These are phyloP conservation scores for Candida smagusa DNA, from an alignment of 1,139 yeast species.

Conservation along the genomic window DNA sequence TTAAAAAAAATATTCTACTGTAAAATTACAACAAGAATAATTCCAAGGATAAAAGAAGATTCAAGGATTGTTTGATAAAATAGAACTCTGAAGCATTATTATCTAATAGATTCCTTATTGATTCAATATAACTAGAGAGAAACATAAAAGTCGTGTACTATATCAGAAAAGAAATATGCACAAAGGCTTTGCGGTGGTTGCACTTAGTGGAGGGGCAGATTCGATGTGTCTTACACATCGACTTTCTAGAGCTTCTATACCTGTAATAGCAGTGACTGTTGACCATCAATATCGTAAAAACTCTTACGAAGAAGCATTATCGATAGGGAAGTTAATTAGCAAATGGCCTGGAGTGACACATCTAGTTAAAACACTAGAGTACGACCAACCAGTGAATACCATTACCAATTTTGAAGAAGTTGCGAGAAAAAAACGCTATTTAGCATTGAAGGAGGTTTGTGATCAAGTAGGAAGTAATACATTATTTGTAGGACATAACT, in stretches of 20 bases:
- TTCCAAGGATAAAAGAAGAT: too few relatives aligned
- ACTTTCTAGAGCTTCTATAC: slow-evolving; percentile 25
- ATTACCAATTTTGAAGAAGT: slow-evolving; percentile 50
- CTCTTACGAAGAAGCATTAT: slow-evolving; percentile 47
- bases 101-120: too few relatives aligned
- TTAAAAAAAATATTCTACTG: too few relatives aligned
- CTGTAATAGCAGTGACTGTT: slow-evolving; percentile 52
- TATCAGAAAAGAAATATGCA: not conserved
- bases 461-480: slow-evolving; percentile 20
- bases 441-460: slow-evolving; percentile 37
- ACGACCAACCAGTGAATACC: slow-evolving; percentile 21
- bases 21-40: too few relatives aligned
- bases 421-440: slow-evolving; percentile 55
- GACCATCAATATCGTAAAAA: slow-evolving; percentile 53
- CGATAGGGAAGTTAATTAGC: slow-evolving; percentile 31
- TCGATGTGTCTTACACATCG: slow-evolving; percentile 66
- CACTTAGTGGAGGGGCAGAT: slow-evolving; percentile 81
- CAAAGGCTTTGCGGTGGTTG: slow-evolving; percentile 25
- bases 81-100: too few relatives aligned
- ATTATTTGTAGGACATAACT: slow-evolving; percentile 63
- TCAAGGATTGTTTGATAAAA: too few relatives aligned
- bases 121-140: too few relatives aligned
- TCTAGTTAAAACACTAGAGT: slow-evolving; percentile 31
- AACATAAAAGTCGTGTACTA: too few relatives aligned
- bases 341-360: slow-evolving; percentile 40